Evolutionary conservation across 2,329 filamentous ascomycete species (phyloP).

Genomic region (Alternaria infectoria): DNA sequence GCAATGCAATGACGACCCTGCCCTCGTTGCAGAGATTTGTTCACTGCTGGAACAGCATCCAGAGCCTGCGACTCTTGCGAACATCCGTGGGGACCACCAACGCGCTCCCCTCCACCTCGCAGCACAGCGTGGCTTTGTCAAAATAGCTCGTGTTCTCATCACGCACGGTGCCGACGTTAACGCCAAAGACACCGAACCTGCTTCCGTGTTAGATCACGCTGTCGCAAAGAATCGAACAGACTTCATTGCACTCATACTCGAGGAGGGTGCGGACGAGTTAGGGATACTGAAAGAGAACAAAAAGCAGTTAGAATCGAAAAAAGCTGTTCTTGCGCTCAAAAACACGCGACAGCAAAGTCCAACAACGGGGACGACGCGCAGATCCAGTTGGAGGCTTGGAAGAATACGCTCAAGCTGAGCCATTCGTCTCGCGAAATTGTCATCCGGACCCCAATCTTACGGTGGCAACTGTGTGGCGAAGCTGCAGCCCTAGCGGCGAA

Average conservation of each 20-base stretch:
- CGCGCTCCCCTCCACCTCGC: conserved; percentile 24
- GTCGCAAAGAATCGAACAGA: conserved; percentile 11
- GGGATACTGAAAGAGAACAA: neutral
- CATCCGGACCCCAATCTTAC: neutral
- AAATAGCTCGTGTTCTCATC: conserved; percentile 17
- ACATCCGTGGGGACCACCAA: conserved; percentile 12
- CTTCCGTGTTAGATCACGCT: conserved; percentile 24
- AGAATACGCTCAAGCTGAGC: neutral
- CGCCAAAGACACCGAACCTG: conserved; percentile 19
- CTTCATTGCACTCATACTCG: conserved; percentile 17
- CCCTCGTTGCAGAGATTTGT: conserved; percentile 4
- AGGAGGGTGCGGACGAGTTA: conserved; percentile 15
- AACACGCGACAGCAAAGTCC: neutral
- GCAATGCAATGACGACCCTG: neutral
- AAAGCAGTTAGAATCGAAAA: neutral
- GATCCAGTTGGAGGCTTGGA: neutral
- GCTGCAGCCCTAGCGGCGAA: neutral
- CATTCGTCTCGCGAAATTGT: neutral
- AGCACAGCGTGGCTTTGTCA: conserved; percentile 17
- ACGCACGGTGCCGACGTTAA: conserved; percentile 19
- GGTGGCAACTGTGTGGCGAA: neutral
- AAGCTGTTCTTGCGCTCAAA: conserved; percentile 9
- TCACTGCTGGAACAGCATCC: conserved; percentile 11
- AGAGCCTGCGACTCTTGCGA: conserved; percentile 9
- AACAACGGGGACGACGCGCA: neutral